A percentile compares a stretch with the other conserved stretches of the same genome.
Conservation (phyloP, 768 basidiomycete species). For the Peribolospora baueri region DNA sequence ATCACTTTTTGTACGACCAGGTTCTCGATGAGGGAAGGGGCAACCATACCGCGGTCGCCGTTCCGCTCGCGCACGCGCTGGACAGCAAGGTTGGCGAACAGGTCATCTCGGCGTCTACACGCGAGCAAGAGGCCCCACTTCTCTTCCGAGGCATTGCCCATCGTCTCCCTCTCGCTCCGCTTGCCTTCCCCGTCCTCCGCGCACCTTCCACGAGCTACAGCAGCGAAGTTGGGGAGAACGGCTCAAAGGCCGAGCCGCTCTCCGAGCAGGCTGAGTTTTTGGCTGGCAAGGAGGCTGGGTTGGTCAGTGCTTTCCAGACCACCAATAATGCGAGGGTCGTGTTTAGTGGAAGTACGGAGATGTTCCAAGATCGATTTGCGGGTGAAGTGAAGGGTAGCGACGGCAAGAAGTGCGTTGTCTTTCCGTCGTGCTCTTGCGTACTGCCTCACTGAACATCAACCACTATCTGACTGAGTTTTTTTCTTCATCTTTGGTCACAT, state of each 20-base stretch:
- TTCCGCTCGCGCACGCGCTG: conserved; percentile 31
- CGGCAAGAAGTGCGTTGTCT: conserved; percentile 24
- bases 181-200: conserved; percentile 54
- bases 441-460: too few relatives aligned
- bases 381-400: conserved; percentile 31
- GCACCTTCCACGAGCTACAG: conserved; percentile 30
- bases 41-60: conserved; percentile 8
- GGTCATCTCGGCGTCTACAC: conserved; percentile 9
- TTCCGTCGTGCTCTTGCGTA: neutral
- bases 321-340: conserved; percentile 46
- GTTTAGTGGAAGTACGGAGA: conserved; percentile 54
- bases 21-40: neutral
- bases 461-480: neutral
- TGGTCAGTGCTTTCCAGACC: conserved; percentile 80
- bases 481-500: neutral
- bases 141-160: conserved; percentile 11
- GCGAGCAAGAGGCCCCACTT: neutral
- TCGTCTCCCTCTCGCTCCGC: conserved; percentile 24
- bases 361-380: conserved; percentile 54
- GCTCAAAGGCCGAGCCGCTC: conserved; percentile 10
- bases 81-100: conserved; percentile 26
- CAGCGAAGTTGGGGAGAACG: conserved; percentile 33
- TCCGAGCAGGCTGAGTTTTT: conserved; percentile 44
- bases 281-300: conserved; percentile 48
- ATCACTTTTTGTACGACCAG: conserved; percentile 43